Percentiles rank a stretch among this genome's conserved stretches.
These are phyloP conservation scores for Solanum boliviense DNA, from an alignment of 257 asterid species.

Conservation along the genomic window DNA sequence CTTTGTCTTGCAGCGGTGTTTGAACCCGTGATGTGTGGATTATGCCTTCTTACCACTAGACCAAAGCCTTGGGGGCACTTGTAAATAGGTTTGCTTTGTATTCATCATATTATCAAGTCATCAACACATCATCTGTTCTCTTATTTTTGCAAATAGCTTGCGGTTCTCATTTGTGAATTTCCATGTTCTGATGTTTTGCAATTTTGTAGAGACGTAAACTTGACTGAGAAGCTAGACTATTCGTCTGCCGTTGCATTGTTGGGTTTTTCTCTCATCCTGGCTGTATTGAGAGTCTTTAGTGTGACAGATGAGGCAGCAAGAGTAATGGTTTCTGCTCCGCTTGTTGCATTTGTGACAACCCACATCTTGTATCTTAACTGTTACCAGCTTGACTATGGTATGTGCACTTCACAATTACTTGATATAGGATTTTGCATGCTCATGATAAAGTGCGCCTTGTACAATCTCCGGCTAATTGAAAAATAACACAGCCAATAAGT, in stretches of 20 bases:
- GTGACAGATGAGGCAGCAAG: constrained; percentile 67
- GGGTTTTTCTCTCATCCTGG: constrained; percentile 63
- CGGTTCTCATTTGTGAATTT: neutral
- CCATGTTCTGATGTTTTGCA: constrained; percentile 4
- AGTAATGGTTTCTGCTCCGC: constrained; percentile 89
- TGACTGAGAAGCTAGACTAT: constrained; percentile 77
- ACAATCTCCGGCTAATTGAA: neutral
- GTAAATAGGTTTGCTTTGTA: neutral
- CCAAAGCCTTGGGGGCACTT: neutral
- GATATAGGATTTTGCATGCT: neutral
- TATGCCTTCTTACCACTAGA: neutral
- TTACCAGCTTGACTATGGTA: constrained; percentile 56
- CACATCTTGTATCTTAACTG: constrained; percentile 73
- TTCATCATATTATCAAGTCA: neutral
- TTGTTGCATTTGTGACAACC: constrained; percentile 59
- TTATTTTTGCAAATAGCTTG: neutral
- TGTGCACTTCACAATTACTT: constrained; percentile 11
- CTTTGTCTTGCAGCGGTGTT: neutral
- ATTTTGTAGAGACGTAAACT: constrained; percentile 60
- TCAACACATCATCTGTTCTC: neutral
- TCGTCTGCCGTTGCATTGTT: constrained; percentile 66
- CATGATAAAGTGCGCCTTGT: neutral
- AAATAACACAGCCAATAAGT: neutral
- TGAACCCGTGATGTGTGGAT: neutral
- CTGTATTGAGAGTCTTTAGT: constrained; percentile 52